These are phyloP conservation scores for Ramichloridium luteum DNA, from an alignment of 2,329 filamentous ascomycete species.

Conservation along the genomic window DNA sequence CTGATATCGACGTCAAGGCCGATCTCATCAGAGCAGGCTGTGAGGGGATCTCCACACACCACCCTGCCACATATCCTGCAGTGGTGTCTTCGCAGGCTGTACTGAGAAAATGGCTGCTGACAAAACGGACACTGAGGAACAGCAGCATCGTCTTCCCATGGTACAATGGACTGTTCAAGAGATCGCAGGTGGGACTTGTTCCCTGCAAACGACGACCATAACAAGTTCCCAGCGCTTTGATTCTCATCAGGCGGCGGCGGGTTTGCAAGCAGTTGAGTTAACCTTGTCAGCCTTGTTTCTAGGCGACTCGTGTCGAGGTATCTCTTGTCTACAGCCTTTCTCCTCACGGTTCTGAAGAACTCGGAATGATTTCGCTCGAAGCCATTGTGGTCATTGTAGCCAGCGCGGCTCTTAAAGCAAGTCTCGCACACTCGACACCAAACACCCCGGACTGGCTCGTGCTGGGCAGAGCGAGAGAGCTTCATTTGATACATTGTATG, in stretches of 20 bases:
- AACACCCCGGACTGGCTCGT: conserved; percentile 78
- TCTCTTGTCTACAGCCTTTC: conserved; percentile 68
- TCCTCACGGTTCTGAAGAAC: conserved; percentile 58
- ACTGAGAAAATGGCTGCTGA: conserved; percentile 86
- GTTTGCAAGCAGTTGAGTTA: conserved; percentile 72
- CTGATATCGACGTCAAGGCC: conserved; percentile 61
- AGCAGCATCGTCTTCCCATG: conserved; percentile 82
- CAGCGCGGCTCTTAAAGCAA: conserved; percentile 93
- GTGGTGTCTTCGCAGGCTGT: conserved; percentile 87
- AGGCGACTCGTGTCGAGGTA: conserved; percentile 78
- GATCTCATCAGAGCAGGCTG: conserved; percentile 73
- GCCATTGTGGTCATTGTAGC: conserved; percentile 68
- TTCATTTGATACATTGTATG: conserved; percentile 99
- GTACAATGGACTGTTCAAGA: conserved; percentile 82
- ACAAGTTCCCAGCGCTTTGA: conserved; percentile 35
- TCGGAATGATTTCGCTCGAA: conserved; percentile 57
- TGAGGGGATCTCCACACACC: conserved; percentile 78
- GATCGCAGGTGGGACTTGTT: conserved; percentile 60
- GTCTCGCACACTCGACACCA: conserved; percentile 97
- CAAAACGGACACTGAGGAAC: conserved; percentile 84
- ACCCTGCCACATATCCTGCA: conserved; percentile 88
- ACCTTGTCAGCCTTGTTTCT: conserved; percentile 81
- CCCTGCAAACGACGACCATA: conserved; percentile 46
- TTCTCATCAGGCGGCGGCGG: conserved; percentile 53
- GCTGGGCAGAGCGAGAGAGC: conserved; percentile 72